Evolutionary conservation across 164 flowering plant species (phyloP).

Genomic region (Aristolochia fimbriata): DNA sequence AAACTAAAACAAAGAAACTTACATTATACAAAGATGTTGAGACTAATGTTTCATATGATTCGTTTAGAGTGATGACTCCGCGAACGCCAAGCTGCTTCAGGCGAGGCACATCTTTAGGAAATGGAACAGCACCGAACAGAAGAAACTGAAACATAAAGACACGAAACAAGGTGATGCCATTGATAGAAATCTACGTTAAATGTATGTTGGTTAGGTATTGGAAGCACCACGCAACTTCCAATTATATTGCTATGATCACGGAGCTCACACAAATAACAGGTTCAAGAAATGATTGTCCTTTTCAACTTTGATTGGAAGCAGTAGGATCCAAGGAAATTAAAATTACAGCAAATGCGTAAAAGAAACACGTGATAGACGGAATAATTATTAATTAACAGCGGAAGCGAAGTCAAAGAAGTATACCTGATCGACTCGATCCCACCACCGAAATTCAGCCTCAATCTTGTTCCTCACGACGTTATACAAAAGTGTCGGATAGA

Average conservation of each 20-base stretch:
- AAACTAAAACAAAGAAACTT: conserved; percentile 11
- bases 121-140: conserved; percentile 93
- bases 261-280: too few species aligned
- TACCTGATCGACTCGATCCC: conserved; percentile 85
- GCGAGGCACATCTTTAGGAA: conserved; percentile 71
- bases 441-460: conserved; percentile 85
- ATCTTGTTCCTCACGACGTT: conserved; percentile 73
- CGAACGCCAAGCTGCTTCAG: conserved; percentile 69
- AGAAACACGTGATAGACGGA: too few species aligned
- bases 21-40: conserved; percentile 73
- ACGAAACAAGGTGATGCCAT: too few species aligned
- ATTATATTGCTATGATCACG: too few species aligned
- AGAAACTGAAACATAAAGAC: conserved; percentile 42
- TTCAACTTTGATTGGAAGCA: too few species aligned
- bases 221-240: too few species aligned
- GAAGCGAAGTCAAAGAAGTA: neutral
- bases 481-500: conserved; percentile 79
- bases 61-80: conserved; percentile 87
- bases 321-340: too few species aligned
- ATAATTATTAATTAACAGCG: too few species aligned
- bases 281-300: too few species aligned
- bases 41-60: conserved; percentile 89
- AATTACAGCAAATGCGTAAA: too few species aligned
- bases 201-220: too few species aligned
- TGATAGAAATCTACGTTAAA: too few species aligned